Percentiles rank a stretch among this genome's conserved stretches.
Conservation (phyloP, 805 yeast species). For the Candida alai region DNA sequence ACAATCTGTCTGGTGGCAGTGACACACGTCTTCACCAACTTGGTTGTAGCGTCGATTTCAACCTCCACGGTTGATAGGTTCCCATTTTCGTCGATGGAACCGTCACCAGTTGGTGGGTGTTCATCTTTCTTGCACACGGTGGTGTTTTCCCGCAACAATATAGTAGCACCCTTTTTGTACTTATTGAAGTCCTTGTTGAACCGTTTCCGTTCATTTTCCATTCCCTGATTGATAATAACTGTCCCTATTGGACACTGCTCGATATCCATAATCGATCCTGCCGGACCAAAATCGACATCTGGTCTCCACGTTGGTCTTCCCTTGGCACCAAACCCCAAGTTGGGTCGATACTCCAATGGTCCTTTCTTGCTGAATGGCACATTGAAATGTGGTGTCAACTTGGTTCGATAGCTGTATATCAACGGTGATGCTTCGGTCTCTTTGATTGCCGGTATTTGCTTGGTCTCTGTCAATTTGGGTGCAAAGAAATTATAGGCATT, state of each 20-base stretch:
- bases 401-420: constrained; percentile 77
- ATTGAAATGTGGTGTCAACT: constrained; percentile 93
- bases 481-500: constrained; percentile 83
- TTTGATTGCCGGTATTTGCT: constrained; percentile 55
- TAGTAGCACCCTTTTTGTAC: constrained; percentile 78
- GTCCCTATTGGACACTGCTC: constrained; percentile 95
- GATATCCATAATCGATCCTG: constrained; percentile 70
- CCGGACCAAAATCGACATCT: constrained; percentile 63
- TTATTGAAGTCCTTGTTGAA: constrained; percentile 46
- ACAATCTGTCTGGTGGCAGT: constrained; percentile 78
- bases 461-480: constrained; percentile 41
- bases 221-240: constrained; percentile 65
- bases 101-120: constrained; percentile 26
- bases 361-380: constrained; percentile 53
- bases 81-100: constrained; percentile 42
- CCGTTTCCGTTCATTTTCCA: constrained; percentile 60
- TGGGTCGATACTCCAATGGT: constrained; percentile 45
- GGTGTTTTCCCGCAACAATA: constrained; percentile 78
- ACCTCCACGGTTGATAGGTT: constrained; percentile 24
- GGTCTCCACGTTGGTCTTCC: constrained; percentile 72
- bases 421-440: constrained; percentile 74
- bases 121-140: constrained; percentile 30
- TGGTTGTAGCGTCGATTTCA: constrained; percentile 22
- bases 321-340: constrained; percentile 85
- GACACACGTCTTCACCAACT: constrained; percentile 63